Base-by-base conservation (phyloP, 768 basidiomycete genomes). In the Boletellus ananiceps region DNA sequence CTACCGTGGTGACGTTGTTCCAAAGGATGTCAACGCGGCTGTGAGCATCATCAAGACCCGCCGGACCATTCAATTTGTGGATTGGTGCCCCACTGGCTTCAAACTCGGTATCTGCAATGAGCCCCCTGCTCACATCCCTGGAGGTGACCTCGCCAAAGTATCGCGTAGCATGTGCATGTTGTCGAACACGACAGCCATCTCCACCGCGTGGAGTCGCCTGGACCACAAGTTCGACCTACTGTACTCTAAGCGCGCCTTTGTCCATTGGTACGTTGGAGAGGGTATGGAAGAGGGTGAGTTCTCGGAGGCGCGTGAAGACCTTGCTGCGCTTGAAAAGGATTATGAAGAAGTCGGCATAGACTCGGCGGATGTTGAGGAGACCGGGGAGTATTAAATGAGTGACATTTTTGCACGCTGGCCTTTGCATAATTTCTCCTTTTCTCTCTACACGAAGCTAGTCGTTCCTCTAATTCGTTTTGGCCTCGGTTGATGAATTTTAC, bases 261-360 rank as follows among this genome's bases (percentile, higher is more conserved):
- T 76, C 8, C 75, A 79, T 65, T 77, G 79, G 80, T 81, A 88
- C 67, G 84, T 85, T 51, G 82, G 84, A 52, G 83, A 86, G 68
- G 83, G 84, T 64, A 87, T 86, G 83, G 82, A 86, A 67, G 83
- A 86, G 80, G 95, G 95, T 68, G 95, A 99, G 74, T 97, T 98
- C 76, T 94, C 92, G 16, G 95, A 97, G 75, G 95, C 95, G 16
- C 88, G 95, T 52, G 96, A 99, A 74, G 95, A 99, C 69, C 85
- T 99, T 50, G 96, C 95, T n/a, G 95, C 95, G n/a, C 83, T 99
- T 47, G 95, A 97, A 78, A 96, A 93, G 71, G 92, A 93, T 58
- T 93, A 93, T 61, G 90, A 92, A 68, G 91, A 96, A 67, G 92
- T 85, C 57, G 80, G 83, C 45, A 74, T 72, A 25, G 72, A 74